Conservation (phyloP, 495 filamentous ascomycete species). For the Podospora australis region DNA sequence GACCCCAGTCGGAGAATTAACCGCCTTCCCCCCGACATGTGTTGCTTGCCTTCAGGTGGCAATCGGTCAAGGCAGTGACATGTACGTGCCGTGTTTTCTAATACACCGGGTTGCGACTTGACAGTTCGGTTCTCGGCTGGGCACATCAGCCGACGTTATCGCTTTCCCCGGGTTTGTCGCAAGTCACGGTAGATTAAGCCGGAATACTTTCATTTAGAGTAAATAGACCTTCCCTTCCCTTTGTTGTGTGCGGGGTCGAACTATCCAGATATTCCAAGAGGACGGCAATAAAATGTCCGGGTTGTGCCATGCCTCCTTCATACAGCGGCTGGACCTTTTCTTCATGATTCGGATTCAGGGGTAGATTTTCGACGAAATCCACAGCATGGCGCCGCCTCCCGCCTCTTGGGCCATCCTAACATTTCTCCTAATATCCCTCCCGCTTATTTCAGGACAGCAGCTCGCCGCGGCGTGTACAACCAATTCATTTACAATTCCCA, state of each 20-base stretch:
- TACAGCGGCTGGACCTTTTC: not conserved
- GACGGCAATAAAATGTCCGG: not conserved
- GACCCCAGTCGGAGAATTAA: too few species aligned
- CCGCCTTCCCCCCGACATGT: too few species aligned
- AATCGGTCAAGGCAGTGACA: too few species aligned
- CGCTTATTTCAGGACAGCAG: not conserved
- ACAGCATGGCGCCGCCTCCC: not conserved
- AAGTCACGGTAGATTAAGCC: not conserved
- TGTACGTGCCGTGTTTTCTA: too few species aligned
- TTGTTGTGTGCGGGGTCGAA: not conserved
- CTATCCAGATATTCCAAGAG: not conserved
- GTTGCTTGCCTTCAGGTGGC: too few species aligned
- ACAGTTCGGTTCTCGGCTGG: not conserved
- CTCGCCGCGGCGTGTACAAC: slow-evolving; percentile 14
- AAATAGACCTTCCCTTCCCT: not conserved
- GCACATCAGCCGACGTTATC: not conserved
- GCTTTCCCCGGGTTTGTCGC: not conserved
- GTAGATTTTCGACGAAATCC: too few species aligned
- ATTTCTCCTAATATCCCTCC: not conserved
- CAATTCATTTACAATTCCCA: slow-evolving; percentile 19
- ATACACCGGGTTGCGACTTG: too few species aligned
- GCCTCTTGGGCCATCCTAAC: not conserved
- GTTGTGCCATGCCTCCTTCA: not conserved
- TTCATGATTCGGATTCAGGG: not conserved
- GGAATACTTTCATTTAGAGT: not conserved